Percentiles rank a stretch among this genome's conserved stretches.
phyloP scores from a whole-genome alignment of 129 eudicot genomes.

The Helichrysum umbraculigerum region DNA sequence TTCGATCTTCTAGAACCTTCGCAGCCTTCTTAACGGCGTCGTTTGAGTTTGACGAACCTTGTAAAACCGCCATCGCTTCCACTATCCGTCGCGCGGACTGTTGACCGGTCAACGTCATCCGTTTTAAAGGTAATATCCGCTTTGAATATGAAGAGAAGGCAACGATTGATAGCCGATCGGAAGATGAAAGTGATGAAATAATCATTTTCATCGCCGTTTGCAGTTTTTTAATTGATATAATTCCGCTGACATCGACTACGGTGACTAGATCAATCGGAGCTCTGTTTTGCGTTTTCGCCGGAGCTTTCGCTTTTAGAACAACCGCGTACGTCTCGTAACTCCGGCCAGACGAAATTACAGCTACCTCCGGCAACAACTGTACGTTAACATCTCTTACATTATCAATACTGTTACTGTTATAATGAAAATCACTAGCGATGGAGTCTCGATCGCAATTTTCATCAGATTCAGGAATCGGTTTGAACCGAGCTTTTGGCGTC shows the following conservation, averaged over 20 bases:
- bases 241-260: conserved; percentile 71
- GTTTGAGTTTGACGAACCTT: conserved; percentile 47
- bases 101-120: conserved; percentile 66
- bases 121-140: conserved; percentile 56
- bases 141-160: conserved; percentile 74
- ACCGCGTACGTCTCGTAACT: conserved; percentile 58
- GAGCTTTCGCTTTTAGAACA: conserved; percentile 49
- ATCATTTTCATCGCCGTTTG: conserved; percentile 60
- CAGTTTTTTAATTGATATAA: conserved; percentile 45
- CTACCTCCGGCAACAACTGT: conserved; percentile 55
- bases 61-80: conserved; percentile 56
- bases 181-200: conserved; percentile 63
- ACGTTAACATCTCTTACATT: conserved; percentile 42
- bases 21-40: conserved; percentile 75
- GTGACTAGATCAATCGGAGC: conserved; percentile 81
- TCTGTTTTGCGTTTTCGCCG: conserved; percentile 41
- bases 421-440: conserved; percentile 42
- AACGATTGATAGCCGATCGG: conserved; percentile 85
- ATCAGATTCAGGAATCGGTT: conserved; percentile 79
- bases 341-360: conserved; percentile 59
- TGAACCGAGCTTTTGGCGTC: conserved; percentile 61
- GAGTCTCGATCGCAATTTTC: conserved; percentile 52
- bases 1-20: conserved; percentile 78
- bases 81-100: conserved; percentile 74
- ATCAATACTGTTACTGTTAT: conserved; percentile 11